phyloP scores from a whole-genome alignment of 495 filamentous ascomycete species.

The Podospora sp. region DNA sequence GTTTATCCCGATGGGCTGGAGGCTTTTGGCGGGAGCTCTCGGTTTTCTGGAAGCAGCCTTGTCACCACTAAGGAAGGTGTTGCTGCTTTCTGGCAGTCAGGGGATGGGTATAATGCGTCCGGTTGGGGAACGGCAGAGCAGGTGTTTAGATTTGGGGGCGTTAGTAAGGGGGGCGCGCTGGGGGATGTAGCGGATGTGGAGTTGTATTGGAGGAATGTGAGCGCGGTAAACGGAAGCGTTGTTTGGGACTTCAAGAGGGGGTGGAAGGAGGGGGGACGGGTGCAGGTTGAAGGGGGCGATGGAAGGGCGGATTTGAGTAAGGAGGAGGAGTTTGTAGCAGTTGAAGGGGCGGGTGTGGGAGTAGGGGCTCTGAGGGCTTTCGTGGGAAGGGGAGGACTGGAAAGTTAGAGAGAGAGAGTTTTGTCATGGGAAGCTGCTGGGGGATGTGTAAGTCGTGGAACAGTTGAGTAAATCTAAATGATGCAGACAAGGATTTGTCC shows the following conservation, averaged over 20 bases:
- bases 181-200: slow-evolving; percentile 22
- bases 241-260: slow-evolving; percentile 35
- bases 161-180: slow-evolving; percentile 20
- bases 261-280: slow-evolving; percentile 18
- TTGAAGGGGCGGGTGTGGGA: not conserved
- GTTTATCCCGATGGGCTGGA: slow-evolving; percentile 65
- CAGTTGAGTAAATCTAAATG: not conserved
- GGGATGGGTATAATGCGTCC: slow-evolving; percentile 47
- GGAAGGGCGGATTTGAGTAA: slow-evolving; percentile 2
- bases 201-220: slow-evolving; percentile 41
- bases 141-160: slow-evolving; percentile 53
- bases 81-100: slow-evolving; percentile 53
- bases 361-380: slow-evolving; percentile 24
- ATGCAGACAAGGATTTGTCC: not conserved
- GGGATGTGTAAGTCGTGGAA: not conserved
- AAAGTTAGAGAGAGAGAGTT: not conserved
- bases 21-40: slow-evolving; percentile 38
- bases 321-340: not conserved
- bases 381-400: slow-evolving; percentile 17
- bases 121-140: slow-evolving; percentile 59
- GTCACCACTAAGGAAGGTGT: slow-evolving; percentile 58
- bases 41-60: slow-evolving; percentile 47
- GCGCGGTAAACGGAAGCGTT: slow-evolving; percentile 33
- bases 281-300: not conserved
- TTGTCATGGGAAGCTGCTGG: not conserved